Conservation (phyloP, 768 basidiomycete genomes). For the Tephrocybe rancida region DNA sequence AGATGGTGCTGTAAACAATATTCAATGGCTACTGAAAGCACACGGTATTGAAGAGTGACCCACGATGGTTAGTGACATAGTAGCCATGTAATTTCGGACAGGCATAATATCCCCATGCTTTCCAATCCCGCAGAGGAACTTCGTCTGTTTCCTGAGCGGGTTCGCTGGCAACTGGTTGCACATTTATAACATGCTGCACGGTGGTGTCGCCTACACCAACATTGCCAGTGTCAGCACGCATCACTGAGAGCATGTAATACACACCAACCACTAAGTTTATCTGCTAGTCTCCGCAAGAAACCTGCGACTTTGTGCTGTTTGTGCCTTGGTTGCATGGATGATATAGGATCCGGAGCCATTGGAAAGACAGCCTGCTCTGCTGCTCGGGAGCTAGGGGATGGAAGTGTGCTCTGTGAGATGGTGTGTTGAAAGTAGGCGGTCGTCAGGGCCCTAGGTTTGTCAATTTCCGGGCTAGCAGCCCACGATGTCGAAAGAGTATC, state of each 20-base stretch:
- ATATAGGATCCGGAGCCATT: neutral
- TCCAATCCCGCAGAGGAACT: conserved; percentile 41
- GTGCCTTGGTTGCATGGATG: neutral
- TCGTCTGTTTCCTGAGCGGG: neutral
- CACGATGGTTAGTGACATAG: conserved; percentile 44
- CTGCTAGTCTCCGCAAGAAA: conserved; percentile 4
- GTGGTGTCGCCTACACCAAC: neutral
- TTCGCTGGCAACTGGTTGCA: neutral
- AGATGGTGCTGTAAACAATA: conserved; percentile 18
- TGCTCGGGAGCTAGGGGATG: neutral
- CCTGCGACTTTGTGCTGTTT: neutral
- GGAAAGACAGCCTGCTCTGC: neutral
- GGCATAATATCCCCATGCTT: conserved; percentile 57
- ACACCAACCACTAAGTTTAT: conserved; percentile 10
- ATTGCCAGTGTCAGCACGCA: neutral
- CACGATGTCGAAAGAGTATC: conserved; percentile 25
- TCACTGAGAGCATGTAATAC: neutral
- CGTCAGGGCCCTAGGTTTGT: conserved; percentile 22
- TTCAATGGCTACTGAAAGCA: neutral
- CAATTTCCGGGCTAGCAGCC: conserved; percentile 23
- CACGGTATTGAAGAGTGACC: conserved; percentile 21
- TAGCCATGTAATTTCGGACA: conserved; percentile 44
- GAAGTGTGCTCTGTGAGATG: neutral
- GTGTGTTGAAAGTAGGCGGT: conserved; percentile 22
- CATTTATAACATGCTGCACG: too few species aligned